Evolutionary conservation across 106 monocot genomes (phyloP).

Genomic region (Agapanthus africanus): DNA sequence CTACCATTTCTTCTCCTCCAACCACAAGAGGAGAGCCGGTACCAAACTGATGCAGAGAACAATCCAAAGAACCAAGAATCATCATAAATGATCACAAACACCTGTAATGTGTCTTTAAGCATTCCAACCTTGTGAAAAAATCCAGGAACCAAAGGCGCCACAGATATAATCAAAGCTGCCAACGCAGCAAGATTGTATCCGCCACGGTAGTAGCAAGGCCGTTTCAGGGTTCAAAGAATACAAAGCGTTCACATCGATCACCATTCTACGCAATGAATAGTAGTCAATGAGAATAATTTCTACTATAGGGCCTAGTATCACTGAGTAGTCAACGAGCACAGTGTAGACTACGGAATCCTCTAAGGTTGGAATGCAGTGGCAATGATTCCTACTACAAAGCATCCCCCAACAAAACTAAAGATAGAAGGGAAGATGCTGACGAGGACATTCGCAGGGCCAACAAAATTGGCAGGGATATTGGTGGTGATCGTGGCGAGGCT

Average conservation of each 20-base stretch:
- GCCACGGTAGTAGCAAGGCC: conserved; percentile 17
- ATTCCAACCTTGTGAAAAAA: conserved; percentile 25
- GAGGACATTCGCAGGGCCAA: conserved; percentile 39
- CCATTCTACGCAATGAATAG: conserved; percentile 19
- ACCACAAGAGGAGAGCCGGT: conserved; percentile 12
- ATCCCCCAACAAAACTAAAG: conserved; percentile 24
- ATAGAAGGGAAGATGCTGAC: conserved; percentile 27
- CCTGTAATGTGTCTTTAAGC: background rate
- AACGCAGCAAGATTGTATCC: conserved; percentile 29
- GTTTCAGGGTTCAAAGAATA: conserved; percentile 1
- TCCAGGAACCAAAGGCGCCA: conserved; percentile 22
- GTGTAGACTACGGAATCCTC: conserved; percentile 26
- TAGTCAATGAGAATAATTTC: conserved; percentile 32
- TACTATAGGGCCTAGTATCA: conserved; percentile 14
- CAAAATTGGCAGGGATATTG: conserved; percentile 53
- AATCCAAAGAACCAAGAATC: conserved; percentile 36
- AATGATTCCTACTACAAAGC: conserved; percentile 2
- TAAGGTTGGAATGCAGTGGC: conserved; percentile 25
- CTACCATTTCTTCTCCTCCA: background rate
- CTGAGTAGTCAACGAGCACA: conserved; percentile 26
- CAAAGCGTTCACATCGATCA: conserved; percentile 12
- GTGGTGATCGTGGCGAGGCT: conserved; percentile 33
- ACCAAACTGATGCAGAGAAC: conserved; percentile 6
- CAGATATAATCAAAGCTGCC: conserved; percentile 3
- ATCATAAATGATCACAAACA: conserved; percentile 18